A percentile compares a stretch with the other conserved stretches of the same genome.
These are phyloP conservation scores for Colletotrichum orbiculare DNA, from an alignment of 2,329 filamentous ascomycete genomes.

Conservation along the genomic window DNA sequence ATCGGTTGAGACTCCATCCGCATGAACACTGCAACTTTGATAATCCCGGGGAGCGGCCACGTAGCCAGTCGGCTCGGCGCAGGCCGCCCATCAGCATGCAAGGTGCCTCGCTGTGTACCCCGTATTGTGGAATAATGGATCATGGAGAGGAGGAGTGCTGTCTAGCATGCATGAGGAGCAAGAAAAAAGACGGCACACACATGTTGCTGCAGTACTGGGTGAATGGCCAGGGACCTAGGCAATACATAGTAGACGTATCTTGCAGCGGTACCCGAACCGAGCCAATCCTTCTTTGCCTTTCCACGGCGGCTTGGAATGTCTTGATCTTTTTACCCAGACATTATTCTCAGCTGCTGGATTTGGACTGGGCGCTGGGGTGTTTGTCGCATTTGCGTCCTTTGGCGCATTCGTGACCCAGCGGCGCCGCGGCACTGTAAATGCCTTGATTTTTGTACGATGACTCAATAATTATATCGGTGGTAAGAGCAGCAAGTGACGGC, in stretches of 20 bases:
- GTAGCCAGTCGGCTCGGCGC: constrained; percentile 28
- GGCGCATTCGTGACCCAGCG: not conserved
- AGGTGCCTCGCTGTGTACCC: constrained; percentile 26
- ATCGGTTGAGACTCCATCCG: constrained; percentile 25
- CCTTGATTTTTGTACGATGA: constrained; percentile 20
- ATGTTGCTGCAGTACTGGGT: too few relatives aligned
- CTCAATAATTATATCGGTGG: not conserved
- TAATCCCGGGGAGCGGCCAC: not conserved
- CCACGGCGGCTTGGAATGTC: not conserved
- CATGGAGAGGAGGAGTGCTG: not conserved
- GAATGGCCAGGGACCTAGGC: too few relatives aligned
- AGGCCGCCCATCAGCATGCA: constrained; percentile 2
- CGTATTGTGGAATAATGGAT: constrained; percentile 12
- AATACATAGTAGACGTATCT: constrained; percentile 18
- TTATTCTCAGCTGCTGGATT: constrained; percentile 24
- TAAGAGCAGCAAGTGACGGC: not conserved
- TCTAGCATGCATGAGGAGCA: constrained; percentile 20
- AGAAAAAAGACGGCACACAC: constrained; percentile 8
- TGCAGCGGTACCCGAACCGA: constrained; percentile 7
- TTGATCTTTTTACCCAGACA: not conserved
- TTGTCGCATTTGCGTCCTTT: constrained; percentile 17
- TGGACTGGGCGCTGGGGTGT: constrained; percentile 25
- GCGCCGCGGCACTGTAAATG: not conserved
- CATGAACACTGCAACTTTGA: constrained; percentile 32
- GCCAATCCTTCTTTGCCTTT: constrained; percentile 7